Evolutionary conservation across 768 basidiomycete species (phyloP).

Genomic region (Mycena sanguinolenta): DNA sequence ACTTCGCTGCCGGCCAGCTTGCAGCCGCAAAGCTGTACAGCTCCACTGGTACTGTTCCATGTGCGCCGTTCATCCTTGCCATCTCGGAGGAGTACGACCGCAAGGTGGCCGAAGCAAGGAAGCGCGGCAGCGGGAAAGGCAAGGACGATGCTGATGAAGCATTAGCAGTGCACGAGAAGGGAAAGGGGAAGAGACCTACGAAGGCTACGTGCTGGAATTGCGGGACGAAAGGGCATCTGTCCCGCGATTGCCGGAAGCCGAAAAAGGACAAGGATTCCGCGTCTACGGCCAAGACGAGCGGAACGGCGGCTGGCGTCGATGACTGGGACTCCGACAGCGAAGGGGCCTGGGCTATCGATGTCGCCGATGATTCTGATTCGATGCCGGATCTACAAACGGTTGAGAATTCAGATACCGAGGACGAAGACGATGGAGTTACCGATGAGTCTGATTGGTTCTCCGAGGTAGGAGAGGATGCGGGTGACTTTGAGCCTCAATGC

Average conservation of each 20-base stretch:
- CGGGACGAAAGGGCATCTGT: slow-evolving; percentile 41
- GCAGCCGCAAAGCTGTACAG: neutral
- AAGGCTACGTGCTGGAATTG: slow-evolving; percentile 43
- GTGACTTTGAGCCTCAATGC: slow-evolving; percentile 11
- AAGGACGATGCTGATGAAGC: slow-evolving; percentile 38
- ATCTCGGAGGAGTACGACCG: slow-evolving; percentile 41
- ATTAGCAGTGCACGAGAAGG: slow-evolving; percentile 31
- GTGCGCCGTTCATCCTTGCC: slow-evolving; percentile 23
- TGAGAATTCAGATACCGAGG: neutral
- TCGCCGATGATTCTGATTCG: slow-evolving; percentile 29
- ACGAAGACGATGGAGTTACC: neutral
- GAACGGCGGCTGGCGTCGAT: slow-evolving; percentile 26
- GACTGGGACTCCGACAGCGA: slow-evolving; percentile 25
- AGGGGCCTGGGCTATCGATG: slow-evolving; percentile 30
- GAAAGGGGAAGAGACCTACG: slow-evolving; percentile 29
- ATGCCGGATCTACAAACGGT: slow-evolving; percentile 1
- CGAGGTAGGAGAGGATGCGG: slow-evolving; percentile 34
- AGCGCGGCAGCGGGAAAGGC: slow-evolving; percentile 10
- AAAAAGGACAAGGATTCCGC: neutral
- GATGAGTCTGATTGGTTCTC: slow-evolving; percentile 1
- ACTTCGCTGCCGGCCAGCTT: too few relatives aligned
- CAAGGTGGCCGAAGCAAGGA: slow-evolving; percentile 12
- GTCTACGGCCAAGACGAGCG: slow-evolving; percentile 1
- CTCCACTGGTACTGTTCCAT: slow-evolving; percentile 4
- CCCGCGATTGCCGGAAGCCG: neutral